Conservation (phyloP, 306 rosid genomes). For the Cucurbita ficifolia region DNA sequence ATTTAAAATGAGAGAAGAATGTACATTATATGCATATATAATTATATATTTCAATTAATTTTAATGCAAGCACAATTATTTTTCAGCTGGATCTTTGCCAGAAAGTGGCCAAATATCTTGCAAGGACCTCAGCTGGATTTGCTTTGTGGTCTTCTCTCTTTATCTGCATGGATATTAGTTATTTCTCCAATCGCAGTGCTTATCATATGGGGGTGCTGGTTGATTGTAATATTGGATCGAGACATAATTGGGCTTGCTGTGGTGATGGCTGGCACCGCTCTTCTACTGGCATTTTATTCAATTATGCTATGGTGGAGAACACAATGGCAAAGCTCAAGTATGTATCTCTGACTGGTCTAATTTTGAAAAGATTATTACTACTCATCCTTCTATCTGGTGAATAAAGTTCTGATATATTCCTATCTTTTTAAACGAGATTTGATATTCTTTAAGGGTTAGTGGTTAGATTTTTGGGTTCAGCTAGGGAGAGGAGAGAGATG, state of each 20-base stretch:
- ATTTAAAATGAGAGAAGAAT: background rate
- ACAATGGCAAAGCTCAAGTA: conserved; percentile 99
- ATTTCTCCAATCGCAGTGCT: conserved; percentile 80
- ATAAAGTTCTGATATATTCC: background rate
- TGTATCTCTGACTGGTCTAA: conserved; percentile 15
- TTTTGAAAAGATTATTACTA: background rate
- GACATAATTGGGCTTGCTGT: conserved; percentile 94
- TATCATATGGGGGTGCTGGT: conserved; percentile 85
- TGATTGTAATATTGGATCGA: conserved; percentile 84
- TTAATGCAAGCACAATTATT: conserved; percentile 6
- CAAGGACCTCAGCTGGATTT: conserved; percentile 87
- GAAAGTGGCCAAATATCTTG: conserved; percentile 92
- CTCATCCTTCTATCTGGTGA: background rate
- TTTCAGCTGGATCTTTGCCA: conserved; percentile 96
- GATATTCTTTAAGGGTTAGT: background rate
- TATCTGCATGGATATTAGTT: conserved; percentile 74
- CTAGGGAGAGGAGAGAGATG: background rate
- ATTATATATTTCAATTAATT: background rate
- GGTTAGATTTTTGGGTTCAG: background rate
- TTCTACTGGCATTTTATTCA: conserved; percentile 86
- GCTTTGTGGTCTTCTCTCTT: conserved; percentile 76
- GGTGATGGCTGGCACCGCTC: conserved; percentile 98
- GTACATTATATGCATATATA: too few species aligned
- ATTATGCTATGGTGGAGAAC: conserved; percentile 99
- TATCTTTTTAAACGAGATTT: background rate